Percentiles rank a stretch among this genome's conserved stretches.
Evolutionary conservation across 805 yeast genomes (phyloP).

Genomic region (Candida montana): DNA sequence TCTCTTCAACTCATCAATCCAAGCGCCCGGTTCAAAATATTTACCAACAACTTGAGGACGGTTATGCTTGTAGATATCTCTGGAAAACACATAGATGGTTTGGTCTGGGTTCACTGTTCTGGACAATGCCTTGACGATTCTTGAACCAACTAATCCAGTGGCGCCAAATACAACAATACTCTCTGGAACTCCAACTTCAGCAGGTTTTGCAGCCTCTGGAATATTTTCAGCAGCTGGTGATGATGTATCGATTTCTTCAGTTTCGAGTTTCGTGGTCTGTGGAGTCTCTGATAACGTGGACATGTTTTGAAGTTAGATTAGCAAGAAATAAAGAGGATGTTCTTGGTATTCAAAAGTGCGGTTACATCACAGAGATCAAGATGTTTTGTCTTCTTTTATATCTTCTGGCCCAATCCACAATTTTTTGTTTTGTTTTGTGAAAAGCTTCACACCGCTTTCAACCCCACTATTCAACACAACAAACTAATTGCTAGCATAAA

Average conservation of each 20-base stretch:
- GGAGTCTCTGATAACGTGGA: no score
- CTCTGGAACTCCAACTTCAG: neutral
- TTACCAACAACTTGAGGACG: slow-evolving; percentile 11
- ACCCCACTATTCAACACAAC: neutral
- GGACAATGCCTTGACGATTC: slow-evolving; percentile 10
- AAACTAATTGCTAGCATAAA: neutral
- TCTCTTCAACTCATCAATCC: slow-evolving; percentile 9
- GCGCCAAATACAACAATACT: slow-evolving; percentile 14
- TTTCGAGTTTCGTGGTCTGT: no score
- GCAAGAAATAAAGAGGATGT: no score
- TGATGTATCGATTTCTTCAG: no score
- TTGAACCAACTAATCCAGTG: slow-evolving; percentile 14
- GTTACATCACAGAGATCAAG: no score
- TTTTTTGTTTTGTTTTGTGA: no score
- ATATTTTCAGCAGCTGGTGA: neutral
- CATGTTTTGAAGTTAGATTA: no score
- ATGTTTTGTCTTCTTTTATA: no score
- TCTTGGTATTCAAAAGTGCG: no score
- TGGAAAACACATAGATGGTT: slow-evolving; percentile 8
- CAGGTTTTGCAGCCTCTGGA: neutral
- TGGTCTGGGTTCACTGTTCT: slow-evolving; percentile 6
- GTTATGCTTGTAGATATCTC: slow-evolving; percentile 5
- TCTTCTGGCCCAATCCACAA: no score
- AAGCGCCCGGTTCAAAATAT: slow-evolving; percentile 10
- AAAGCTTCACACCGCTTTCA: neutral